Percentiles rank a stretch among this genome's conserved stretches.
Conservation (phyloP, 495 filamentous ascomycete genomes). For the Neurospora sp. region DNA sequence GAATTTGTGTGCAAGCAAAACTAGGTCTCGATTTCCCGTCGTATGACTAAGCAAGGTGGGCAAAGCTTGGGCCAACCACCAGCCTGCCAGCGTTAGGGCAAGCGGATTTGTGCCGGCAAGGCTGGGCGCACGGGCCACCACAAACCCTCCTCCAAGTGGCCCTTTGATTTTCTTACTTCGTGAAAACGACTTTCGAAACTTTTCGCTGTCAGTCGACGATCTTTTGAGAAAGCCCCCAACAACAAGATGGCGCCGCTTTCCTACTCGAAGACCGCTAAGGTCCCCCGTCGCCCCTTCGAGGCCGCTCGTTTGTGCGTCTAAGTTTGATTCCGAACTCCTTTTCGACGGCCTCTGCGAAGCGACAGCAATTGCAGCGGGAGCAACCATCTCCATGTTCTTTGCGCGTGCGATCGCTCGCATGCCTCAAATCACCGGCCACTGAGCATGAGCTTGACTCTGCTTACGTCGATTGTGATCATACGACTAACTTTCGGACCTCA, state of each 20-base stretch:
- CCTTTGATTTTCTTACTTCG: slow-evolving; percentile 9
- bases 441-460: slow-evolving; percentile 93
- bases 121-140: slow-evolving; percentile 25
- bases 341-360: slow-evolving; percentile 28
- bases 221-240: slow-evolving; percentile 27
- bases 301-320: slow-evolving; percentile 84
- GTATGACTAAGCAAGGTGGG: slow-evolving; percentile 23
- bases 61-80: background rate
- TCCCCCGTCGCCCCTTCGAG: slow-evolving; percentile 83
- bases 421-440: slow-evolving; percentile 71
- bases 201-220: slow-evolving; percentile 21
- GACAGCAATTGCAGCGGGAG: slow-evolving; percentile 36
- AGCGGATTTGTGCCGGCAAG: slow-evolving; percentile 3
- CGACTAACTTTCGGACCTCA: slow-evolving; percentile 44
- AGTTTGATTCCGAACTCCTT: slow-evolving; percentile 16
- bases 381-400: background rate
- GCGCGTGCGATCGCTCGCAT: slow-evolving; percentile 8
- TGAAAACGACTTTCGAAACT: slow-evolving; percentile 20
- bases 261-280: slow-evolving; percentile 99
- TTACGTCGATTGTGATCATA: slow-evolving; percentile 73
- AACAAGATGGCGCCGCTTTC: slow-evolving; percentile 45
- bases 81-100: slow-evolving; percentile 20
- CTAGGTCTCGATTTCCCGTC: slow-evolving; percentile 16
- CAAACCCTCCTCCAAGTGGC: slow-evolving; percentile 22
- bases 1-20: slow-evolving; percentile 25